Conservation (phyloP, 208 protist species). For the Leishmania braziliensis region DNA sequence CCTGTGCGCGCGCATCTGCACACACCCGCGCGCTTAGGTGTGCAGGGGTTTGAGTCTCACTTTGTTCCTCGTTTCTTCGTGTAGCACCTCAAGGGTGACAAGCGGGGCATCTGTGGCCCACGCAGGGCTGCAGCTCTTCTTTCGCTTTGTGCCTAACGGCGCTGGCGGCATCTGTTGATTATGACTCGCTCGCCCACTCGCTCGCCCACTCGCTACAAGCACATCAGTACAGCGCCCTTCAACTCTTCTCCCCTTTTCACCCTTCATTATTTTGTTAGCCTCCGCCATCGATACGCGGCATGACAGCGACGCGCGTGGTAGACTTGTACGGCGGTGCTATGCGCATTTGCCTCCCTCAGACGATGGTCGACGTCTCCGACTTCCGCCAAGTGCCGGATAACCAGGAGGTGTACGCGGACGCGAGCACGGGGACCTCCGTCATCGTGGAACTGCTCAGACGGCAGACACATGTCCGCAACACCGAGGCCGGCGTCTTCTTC, state of each 20-base stretch:
- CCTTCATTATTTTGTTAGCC: no score
- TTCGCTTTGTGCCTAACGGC: not conserved
- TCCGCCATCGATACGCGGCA: not conserved
- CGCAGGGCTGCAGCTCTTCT: not conserved
- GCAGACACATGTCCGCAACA: constrained; percentile 42
- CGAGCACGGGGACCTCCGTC: constrained; percentile 52
- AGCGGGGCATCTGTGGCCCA: not conserved
- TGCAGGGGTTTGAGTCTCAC: not conserved
- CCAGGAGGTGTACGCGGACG: constrained; percentile 74
- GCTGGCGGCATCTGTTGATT: not conserved
- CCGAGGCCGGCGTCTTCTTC: constrained; percentile 56
- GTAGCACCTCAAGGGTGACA: not conserved
- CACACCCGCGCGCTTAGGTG: not conserved
- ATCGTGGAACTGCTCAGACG: constrained; percentile 77
- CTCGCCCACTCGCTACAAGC: not conserved
- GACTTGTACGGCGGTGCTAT: constrained; percentile 82
- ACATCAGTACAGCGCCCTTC: not conserved
- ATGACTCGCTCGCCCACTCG: not conserved
- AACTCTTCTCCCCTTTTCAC: not conserved
- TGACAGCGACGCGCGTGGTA: constrained; percentile 14
- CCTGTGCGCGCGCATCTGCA: not conserved
- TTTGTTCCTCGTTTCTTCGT: not conserved
- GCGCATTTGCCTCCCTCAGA: constrained; percentile 33
- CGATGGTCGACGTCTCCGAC: constrained; percentile 60
- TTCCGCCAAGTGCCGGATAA: constrained; percentile 80